phyloP scores from a whole-genome alignment of 2,329 filamentous ascomycete species.

The Aspergillus melleus region DNA sequence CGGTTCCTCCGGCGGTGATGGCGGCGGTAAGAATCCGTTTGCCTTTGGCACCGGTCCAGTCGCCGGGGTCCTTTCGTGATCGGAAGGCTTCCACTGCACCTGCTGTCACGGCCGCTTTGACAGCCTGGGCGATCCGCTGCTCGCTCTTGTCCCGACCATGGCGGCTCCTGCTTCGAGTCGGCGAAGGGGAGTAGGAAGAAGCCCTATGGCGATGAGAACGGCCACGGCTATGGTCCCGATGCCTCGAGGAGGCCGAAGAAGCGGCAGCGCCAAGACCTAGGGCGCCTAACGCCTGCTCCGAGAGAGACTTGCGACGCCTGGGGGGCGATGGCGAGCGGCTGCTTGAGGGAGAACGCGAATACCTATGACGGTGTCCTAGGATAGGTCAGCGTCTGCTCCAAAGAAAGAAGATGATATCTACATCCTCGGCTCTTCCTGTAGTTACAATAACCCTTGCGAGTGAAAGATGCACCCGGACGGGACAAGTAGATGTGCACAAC shows the following conservation, averaged over 20 bases:
- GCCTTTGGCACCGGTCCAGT: conserved; percentile 88
- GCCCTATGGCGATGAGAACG: conserved; percentile 40
- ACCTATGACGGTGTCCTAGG: conserved; percentile 32
- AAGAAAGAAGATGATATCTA: neutral
- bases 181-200: conserved; percentile 51
- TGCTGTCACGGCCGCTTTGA: conserved; percentile 85
- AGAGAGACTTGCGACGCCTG: conserved; percentile 48
- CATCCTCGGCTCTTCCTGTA: neutral
- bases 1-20: conserved; percentile 78
- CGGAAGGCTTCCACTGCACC: conserved; percentile 92
- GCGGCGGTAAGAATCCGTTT: conserved; percentile 90
- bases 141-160: conserved; percentile 52
- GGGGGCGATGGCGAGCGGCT: conserved; percentile 40
- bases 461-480: neutral
- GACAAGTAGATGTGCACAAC: neutral
- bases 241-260: conserved; percentile 32
- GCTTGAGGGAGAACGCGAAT: conserved; percentile 38
- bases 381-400: conserved; percentile 6
- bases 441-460: neutral
- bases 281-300: conserved; percentile 53
- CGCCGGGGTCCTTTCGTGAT: conserved; percentile 81
- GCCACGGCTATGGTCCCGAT: conserved; percentile 53
- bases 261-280: conserved; percentile 58
- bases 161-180: conserved; percentile 54
- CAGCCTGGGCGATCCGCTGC: conserved; percentile 75